phyloP scores from a whole-genome alignment of 2,329 filamentous ascomycete genomes.

The Aspergillus costaricaensis region DNA sequence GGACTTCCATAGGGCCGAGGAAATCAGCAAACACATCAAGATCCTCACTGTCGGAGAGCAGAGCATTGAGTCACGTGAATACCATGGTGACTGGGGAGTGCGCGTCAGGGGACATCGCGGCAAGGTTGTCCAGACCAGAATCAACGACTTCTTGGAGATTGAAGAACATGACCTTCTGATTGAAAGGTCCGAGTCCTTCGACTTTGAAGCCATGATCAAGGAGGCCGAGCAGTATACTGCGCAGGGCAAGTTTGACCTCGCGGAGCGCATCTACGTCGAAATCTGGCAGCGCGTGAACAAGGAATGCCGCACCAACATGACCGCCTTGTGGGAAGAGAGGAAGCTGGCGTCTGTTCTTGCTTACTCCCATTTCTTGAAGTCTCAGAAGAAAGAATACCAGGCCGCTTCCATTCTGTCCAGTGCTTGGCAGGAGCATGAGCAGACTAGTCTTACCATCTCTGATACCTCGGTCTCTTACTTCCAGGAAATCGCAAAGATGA shows the following conservation, averaged over 20 bases:
- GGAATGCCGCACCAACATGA: slow-evolving; percentile 46
- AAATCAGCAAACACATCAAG: slow-evolving; percentile 34
- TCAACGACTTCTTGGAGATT: slow-evolving; percentile 37
- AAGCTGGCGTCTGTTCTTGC: slow-evolving; percentile 51
- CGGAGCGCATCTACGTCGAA: slow-evolving; percentile 52
- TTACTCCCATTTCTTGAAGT: slow-evolving; percentile 52
- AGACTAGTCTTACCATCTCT: slow-evolving; percentile 45
- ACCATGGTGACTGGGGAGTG: slow-evolving; percentile 30
- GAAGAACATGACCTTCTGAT: slow-evolving; percentile 44
- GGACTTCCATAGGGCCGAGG: slow-evolving; percentile 49
- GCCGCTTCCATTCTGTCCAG: slow-evolving; percentile 49
- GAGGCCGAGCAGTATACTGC: slow-evolving; percentile 42
- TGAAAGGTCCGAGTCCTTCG: slow-evolving; percentile 33
- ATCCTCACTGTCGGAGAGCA: slow-evolving; percentile 30
- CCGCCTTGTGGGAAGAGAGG: slow-evolving; percentile 50
- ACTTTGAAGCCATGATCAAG: slow-evolving; percentile 42
- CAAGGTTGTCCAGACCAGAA: slow-evolving; percentile 15
- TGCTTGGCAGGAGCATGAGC: slow-evolving; percentile 54
- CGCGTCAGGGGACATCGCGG: slow-evolving; percentile 36
- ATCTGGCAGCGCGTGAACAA: slow-evolving; percentile 55
- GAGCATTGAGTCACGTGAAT: slow-evolving; percentile 19
- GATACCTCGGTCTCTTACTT: slow-evolving; percentile 43
- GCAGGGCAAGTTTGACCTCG: slow-evolving; percentile 36
- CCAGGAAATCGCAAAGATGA: slow-evolving; percentile 46
- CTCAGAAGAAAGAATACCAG: slow-evolving; percentile 49